These are phyloP conservation scores for Casuarina glauca DNA, from an alignment of 306 rosid species.

Conservation along the genomic window DNA sequence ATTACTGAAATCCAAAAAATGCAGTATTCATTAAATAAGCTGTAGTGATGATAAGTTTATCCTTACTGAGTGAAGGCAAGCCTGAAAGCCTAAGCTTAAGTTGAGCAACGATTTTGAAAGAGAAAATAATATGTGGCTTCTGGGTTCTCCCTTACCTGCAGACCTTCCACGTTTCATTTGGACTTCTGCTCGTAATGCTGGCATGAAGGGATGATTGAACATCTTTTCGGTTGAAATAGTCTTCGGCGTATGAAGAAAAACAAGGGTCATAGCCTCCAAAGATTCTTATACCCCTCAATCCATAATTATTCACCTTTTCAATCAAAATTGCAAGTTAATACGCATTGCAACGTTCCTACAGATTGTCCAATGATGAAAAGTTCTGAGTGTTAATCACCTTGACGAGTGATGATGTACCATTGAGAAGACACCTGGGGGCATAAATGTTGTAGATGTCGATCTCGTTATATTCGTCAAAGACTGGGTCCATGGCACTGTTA, in stretches of 20 bases:
- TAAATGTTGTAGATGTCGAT: slow-evolving; percentile 62
- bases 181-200: slow-evolving; percentile 20
- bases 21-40: not conserved
- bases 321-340: not conserved
- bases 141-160: slow-evolving; percentile 43
- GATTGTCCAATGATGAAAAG: not conserved
- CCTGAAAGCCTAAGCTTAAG: not conserved
- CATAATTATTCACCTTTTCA: slow-evolving; percentile 19
- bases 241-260: slow-evolving; percentile 47
- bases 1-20: slow-evolving; percentile 22
- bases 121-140: not conserved
- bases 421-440: slow-evolving; percentile 42
- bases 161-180: slow-evolving; percentile 34
- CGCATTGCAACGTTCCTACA: not conserved
- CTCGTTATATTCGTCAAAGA: slow-evolving; percentile 41
- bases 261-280: slow-evolving; percentile 63
- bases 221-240: slow-evolving; percentile 47
- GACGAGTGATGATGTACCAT: slow-evolving; percentile 31
- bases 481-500: slow-evolving; percentile 38
- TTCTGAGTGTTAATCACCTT: slow-evolving; percentile 27
- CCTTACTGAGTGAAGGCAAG: too few relatives aligned
- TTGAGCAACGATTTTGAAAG: not conserved
- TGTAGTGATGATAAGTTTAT: too few relatives aligned
- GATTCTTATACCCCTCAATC: slow-evolving; percentile 38
- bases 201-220: slow-evolving; percentile 52